Evolutionary conservation across 176 grass and related monocot genomes (phyloP), one percentile per base, ranked within the genome.

Genomic region (Secale cereale): DNA sequence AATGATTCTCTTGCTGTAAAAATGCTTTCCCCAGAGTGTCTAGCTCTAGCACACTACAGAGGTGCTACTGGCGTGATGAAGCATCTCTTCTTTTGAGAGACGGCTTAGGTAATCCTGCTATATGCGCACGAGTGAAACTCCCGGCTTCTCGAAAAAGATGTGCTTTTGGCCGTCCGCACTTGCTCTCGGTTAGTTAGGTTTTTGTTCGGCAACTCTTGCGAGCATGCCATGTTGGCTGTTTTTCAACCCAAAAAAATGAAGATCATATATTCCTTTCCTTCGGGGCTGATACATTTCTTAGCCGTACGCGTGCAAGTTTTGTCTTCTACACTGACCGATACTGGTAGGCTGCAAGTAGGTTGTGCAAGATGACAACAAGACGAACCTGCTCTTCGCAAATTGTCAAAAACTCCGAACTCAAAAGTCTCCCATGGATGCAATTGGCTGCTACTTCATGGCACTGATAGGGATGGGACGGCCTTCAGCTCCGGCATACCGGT

Each of bases 401-500:
- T 86, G 63, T 82, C 88, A 81, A 80, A 74, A 48, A 12, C 25
- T 56, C 65, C 79, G 64, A 62, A 12, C 25, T 57, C 66, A 41
- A 74, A 89, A 70, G 71, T 26, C 72, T 70, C 23, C 19, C 28
- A 54, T 25, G 39, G 32, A 82, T 57, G 6, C 25, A 78, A 78
- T 82, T 86, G 88, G 40, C 36, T 77, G 72, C 7, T 82, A n/a
- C 30, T 85, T 33, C 48, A 77, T 81, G 78, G 36, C 69, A 6
- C 37, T 64, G 63, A 82, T 31, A 4, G 40, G 31, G 71, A 86
- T 43, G 52, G 52, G 40, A 30, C 48, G 89, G 11, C 89, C 74
- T 79, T 90, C 65, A 36, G 43, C 59, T 39, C 80, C 28, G 57
- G 39, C 80, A 14, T 67, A 90, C 35, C 74, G 75, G 89, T 59